These are phyloP conservation scores for Trifolium subterraneum DNA, from an alignment of 306 rosid species.

Conservation along the genomic window DNA sequence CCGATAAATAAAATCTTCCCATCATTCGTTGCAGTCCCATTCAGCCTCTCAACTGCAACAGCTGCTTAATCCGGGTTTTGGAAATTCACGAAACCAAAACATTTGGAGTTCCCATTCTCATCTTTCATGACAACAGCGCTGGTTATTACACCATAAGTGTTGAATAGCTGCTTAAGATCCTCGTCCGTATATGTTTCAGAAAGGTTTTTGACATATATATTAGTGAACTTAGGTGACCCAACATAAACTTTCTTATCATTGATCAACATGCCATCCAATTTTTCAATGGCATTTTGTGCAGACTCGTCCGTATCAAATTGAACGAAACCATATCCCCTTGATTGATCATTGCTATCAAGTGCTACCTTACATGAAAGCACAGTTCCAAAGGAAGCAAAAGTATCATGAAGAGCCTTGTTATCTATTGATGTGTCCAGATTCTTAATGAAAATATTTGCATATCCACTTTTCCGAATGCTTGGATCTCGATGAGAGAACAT, in stretches of 20 bases:
- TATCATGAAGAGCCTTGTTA: slow-evolving; percentile 24
- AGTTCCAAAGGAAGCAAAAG: slow-evolving; percentile 29
- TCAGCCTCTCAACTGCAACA: neutral
- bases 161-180: slow-evolving; percentile 17
- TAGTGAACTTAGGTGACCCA: slow-evolving; percentile 27
- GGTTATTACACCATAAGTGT: slow-evolving; percentile 25
- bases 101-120: neutral
- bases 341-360: neutral
- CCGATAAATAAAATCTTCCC: neutral
- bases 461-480: slow-evolving; percentile 24
- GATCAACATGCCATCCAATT: slow-evolving; percentile 27
- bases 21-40: neutral
- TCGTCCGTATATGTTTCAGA: slow-evolving; percentile 9
- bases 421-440: slow-evolving; percentile 11
- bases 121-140: slow-evolving; percentile 33
- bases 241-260: slow-evolving; percentile 27
- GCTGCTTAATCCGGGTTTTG: slow-evolving; percentile 12
- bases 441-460: slow-evolving; percentile 19
- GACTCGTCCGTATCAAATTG: slow-evolving; percentile 13
- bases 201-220: slow-evolving; percentile 36
- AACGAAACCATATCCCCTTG: slow-evolving; percentile 32
- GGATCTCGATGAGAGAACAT: slow-evolving; percentile 38
- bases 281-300: slow-evolving; percentile 20
- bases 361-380: slow-evolving; percentile 31
- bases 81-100: slow-evolving; percentile 39